Conservation (phyloP, 2,329 filamentous ascomycete species). For the Aspergillus costaricaensis region DNA sequence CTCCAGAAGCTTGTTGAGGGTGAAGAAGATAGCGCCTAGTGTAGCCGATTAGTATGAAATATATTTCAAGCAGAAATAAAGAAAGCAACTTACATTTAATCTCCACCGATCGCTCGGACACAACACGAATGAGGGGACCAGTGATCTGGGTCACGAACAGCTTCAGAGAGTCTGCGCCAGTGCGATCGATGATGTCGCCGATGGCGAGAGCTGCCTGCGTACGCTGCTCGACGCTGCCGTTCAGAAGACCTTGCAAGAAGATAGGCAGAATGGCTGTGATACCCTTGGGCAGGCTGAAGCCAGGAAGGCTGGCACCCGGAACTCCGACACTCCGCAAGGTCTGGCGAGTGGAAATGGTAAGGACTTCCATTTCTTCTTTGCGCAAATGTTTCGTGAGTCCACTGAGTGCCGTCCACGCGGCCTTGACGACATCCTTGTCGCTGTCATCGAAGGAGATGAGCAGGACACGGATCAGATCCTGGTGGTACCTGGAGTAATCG, state of each 20-base stretch:
- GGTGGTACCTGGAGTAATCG: constrained; percentile 94
- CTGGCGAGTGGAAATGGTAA: constrained; percentile 83
- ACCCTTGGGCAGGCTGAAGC: constrained; percentile 90
- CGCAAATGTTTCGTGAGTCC: constrained; percentile 85
- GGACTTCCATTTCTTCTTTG: constrained; percentile 97
- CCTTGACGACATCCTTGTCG: constrained; percentile 81
- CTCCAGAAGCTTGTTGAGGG: constrained; percentile 90
- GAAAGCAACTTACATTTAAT: constrained; percentile 64
- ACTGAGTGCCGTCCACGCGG: constrained; percentile 82
- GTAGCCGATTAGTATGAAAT: constrained; percentile 22
- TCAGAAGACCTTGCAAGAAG: constrained; percentile 97
- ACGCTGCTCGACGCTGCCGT: constrained; percentile 87
- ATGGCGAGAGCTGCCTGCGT: constrained; percentile 90
- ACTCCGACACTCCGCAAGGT: constrained; percentile 87
- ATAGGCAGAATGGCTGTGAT: constrained; percentile 96
- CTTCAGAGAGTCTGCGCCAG: constrained; percentile 81
- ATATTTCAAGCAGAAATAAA: neutral
- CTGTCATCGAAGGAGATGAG: constrained; percentile 90
- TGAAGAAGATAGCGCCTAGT: constrained; percentile 80
- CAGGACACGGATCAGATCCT: constrained; percentile 87
- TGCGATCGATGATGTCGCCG: constrained; percentile 92
- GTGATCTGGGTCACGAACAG: constrained; percentile 98
- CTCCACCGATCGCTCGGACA: constrained; percentile 92
- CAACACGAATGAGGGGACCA: constrained; percentile 93
- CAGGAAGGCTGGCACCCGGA: constrained; percentile 77